These are phyloP conservation scores for Fusarium circinatum DNA, from an alignment of 2,329 filamentous ascomycete genomes.

Conservation along the genomic window DNA sequence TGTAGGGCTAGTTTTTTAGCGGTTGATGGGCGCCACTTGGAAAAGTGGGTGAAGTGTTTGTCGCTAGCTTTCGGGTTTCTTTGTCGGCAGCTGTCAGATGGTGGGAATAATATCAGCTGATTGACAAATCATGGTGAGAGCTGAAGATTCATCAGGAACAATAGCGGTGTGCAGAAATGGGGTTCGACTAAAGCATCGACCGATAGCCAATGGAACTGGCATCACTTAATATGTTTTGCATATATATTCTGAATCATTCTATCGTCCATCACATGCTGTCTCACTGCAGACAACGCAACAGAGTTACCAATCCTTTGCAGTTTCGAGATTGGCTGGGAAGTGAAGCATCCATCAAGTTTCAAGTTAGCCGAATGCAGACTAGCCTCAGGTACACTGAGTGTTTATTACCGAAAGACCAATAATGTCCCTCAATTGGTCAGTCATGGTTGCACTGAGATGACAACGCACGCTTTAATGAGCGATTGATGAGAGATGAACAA, in stretches of 20 bases:
- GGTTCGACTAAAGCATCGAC: fast-evolving
- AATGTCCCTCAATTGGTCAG: neutral
- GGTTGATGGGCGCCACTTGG: slow-evolving; percentile 5
- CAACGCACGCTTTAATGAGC: neutral
- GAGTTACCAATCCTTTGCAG: neutral
- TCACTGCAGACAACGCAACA: no score
- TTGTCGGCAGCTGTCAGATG: neutral
- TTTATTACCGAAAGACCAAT: neutral
- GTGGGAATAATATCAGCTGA: neutral
- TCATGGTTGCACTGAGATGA: neutral
- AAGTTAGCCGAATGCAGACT: neutral
- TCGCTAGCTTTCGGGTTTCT: neutral
- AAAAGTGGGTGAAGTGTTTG: neutral
- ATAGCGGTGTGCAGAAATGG: fast-evolving
- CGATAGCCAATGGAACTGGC: fast-evolving
- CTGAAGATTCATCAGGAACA: neutral
- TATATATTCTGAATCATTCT: fast-evolving
- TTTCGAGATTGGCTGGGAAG: neutral
- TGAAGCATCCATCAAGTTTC: neutral
- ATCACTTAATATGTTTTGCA: fast-evolving
- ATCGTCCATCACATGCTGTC: fast-evolving
- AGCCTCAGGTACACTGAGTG: neutral
- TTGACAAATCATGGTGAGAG: neutral
- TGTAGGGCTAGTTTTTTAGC: slow-evolving; percentile 16
- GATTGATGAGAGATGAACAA: neutral